Evolutionary conservation across 2,329 filamentous ascomycete species (phyloP), one percentile per base, ranked within the genome.

Genomic region (Hypoxylon sp.): DNA sequence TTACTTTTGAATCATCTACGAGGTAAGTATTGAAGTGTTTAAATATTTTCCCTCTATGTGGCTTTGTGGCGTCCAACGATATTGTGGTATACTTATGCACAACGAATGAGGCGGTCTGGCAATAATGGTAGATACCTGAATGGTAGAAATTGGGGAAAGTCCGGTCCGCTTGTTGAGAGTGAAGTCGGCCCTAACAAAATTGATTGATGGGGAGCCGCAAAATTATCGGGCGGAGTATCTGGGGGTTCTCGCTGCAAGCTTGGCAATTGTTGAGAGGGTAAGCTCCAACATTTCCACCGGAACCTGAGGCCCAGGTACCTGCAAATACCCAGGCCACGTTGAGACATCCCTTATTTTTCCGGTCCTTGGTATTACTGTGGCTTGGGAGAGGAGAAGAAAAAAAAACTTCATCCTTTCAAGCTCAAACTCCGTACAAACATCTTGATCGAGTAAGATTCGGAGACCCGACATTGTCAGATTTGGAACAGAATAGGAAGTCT

Each of bases 161-260:
- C 74, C 74, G 74, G 70, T 55, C 52, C 53, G 68, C 50, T 58
- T 74, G 73, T 75, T 75, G 74, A 72, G 71, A 46, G 24, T 65
- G n/a, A 47, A 27, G 48, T 17, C 6, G 19, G 47, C 60, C 67
- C 67, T 66, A 54, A 27, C 17, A 53, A 67, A 48, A 39, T 55
- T 62, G 50, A 65, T 69, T 65, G 69, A 65, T 69, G 68, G 68
- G 68, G 62, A 62, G 57, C 50, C 56, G 59, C 51, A 62, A 69
- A 63, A 66, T 62, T 56, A 69, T 64, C 61, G 62, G 62, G 48
- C 62, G 59, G 65, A 65, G 61, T 61, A 62, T 70, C 57, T 65
- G 35, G 54, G 60, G 64, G 37, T 37, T n/a, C 37, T 61, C 44
- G 48, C 54, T 52, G 56, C 13, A 27, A 70, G 44, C 62, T 68